Percentiles rank a stretch among this genome's conserved stretches.
Evolutionary conservation across 2,329 filamentous ascomycete genomes (phyloP).

Genomic region (Myriosclerotinia curreyana): DNA sequence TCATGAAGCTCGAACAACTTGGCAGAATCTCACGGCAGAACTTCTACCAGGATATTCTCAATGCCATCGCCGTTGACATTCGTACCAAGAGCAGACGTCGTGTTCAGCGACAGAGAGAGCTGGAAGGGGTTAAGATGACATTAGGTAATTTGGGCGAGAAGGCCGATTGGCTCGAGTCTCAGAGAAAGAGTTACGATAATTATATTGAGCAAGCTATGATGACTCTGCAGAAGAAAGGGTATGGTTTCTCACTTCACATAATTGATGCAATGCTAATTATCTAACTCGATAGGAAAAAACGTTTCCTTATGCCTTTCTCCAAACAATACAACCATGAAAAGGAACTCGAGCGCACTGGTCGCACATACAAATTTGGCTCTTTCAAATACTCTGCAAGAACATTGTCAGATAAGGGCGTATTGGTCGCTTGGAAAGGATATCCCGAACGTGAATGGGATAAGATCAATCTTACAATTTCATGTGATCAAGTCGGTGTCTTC

Average conservation of each 20-base stretch:
- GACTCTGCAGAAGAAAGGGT: conserved; percentile 94
- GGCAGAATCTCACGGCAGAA: conserved; percentile 85
- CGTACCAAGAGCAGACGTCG: conserved; percentile 92
- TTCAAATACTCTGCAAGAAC: conserved; percentile 94
- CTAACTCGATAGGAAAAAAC: conserved; percentile 65
- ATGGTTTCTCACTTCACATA: conserved; percentile 37
- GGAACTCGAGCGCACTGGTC: conserved; percentile 86
- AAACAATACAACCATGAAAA: conserved; percentile 99
- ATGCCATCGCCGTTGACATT: conserved; percentile 94
- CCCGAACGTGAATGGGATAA: conserved; percentile 81
- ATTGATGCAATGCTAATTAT: conserved; percentile 25
- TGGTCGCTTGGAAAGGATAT: conserved; percentile 88
- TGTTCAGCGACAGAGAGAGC: conserved; percentile 84
- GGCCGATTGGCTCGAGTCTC: conserved; percentile 87
- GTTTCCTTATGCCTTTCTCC: conserved; percentile 92
- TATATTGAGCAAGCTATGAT: conserved; percentile 99
- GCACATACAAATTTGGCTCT: conserved; percentile 94
- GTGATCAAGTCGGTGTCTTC: conserved; percentile 92
- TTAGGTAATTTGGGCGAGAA: conserved; percentile 76
- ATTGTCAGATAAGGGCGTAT: conserved; percentile 87
- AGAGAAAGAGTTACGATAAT: conserved; percentile 96
- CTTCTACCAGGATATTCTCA: conserved; percentile 95
- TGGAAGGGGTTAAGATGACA: conserved; percentile 78
- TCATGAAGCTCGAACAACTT: conserved; percentile 80
- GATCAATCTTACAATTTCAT: conserved; percentile 90